Base-by-base conservation (phyloP, 2,329 filamentous ascomycete species). In the Fusarium irregulare region DNA sequence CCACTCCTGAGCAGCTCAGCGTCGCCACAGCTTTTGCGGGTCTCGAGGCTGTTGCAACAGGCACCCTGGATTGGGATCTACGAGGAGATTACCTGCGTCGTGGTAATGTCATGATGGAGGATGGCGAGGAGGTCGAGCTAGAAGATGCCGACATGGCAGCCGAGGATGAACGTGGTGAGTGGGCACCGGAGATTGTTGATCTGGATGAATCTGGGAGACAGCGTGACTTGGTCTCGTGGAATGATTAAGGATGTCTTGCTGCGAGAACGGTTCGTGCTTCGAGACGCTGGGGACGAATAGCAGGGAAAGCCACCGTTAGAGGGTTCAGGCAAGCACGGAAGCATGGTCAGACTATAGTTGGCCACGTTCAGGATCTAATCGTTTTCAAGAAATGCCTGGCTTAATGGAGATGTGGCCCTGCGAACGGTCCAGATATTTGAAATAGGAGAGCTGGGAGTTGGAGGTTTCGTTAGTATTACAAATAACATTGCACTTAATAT, bases 61-160 rank as follows among this genome's bases (percentile, higher is more conserved):
- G 34, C 3, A 80, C 80, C 7, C 78, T 89, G 4, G 86, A 83
- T 6, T 90, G 88, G 88, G 86, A 90, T 56, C 76, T 90, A 14
- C 75, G 82, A 18, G 83, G 80, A 10, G 81, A 86, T 60, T 86
- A 86, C 66, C 73, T 86, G 8, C 80, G 84, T 6, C 79, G 79
- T 21, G 85, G 85, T 3, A 82, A 79, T 56, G 75, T 85, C 27
- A 86, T 83, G 78, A 79, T 87, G 50, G 85, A 88, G 64, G 85
- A 87, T 69, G 84, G 86, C 27, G 82, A 87, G 76, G 73, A 84
- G 65, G 80, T 86, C 0, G 81, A 84, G 55, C 75, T 83, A 4
- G 83, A 85, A 72, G 76, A 85, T 55, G 78, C 80, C 4, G 85
- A 88, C 47, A 80, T 87, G 41, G 83, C 86, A 64, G 84, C 82